These are phyloP conservation scores for Thelonectria olida DNA, from an alignment of 2,329 filamentous ascomycete genomes.

Conservation along the genomic window DNA sequence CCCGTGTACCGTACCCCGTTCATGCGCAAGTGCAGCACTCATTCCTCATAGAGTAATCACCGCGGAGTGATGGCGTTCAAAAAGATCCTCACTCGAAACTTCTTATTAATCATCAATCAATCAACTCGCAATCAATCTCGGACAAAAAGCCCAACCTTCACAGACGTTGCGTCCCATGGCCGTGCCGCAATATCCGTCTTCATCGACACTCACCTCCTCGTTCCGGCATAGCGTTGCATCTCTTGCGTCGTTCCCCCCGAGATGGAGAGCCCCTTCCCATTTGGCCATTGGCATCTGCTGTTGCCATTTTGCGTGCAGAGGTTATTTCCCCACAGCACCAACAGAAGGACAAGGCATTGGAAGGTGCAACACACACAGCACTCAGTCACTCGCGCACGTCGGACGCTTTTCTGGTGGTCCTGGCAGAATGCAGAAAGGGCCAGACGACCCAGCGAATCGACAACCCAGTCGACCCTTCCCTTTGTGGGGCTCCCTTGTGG, in stretches of 20 bases:
- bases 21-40: background rate
- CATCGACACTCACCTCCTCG: conserved; percentile 33
- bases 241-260: no score
- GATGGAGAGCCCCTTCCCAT: no score
- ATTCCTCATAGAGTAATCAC: background rate
- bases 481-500: conserved; percentile 16
- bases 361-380: no score
- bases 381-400: background rate
- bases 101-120: conserved; percentile 14
- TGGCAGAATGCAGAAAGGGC: no score
- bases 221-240: conserved; percentile 33
- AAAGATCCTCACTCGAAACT: background rate
- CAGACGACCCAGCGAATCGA: background rate
- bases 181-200: conserved; percentile 31
- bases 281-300: no score
- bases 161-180: conserved; percentile 6
- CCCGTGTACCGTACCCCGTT: background rate
- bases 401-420: background rate
- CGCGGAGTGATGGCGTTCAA: background rate
- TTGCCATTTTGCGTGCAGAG: no score
- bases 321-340: conserved; percentile 21
- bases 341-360: background rate
- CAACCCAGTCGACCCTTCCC: background rate
- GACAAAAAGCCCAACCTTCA: conserved; percentile 1
- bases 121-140: conserved; percentile 23